Evolutionary conservation across 805 yeast species (phyloP).

Genomic region (Kazachstania psychrophila): DNA sequence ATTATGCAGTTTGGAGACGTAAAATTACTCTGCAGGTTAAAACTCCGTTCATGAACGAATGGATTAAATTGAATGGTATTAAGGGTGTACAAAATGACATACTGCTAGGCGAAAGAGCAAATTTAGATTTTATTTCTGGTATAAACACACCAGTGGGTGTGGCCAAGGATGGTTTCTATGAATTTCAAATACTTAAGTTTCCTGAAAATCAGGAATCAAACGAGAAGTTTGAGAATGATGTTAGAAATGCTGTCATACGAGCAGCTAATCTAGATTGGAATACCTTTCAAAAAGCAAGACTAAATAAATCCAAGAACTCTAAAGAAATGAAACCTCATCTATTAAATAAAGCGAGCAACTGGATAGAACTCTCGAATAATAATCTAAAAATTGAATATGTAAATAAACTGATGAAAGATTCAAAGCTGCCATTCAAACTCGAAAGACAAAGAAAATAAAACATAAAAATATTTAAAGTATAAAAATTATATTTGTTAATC

Average conservation of each 20-base stretch:
- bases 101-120: background rate
- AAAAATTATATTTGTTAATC: too few species aligned
- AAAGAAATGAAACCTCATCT: background rate
- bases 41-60: constrained; percentile 15
- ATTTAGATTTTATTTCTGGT: background rate
- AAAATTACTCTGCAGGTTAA: constrained; percentile 11
- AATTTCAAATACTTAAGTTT: constrained; percentile 16
- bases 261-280: constrained; percentile 20
- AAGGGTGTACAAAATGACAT: constrained; percentile 11
- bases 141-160: constrained; percentile 9
- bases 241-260: constrained; percentile 12
- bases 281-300: constrained; percentile 6
- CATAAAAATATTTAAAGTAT: too few species aligned
- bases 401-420: constrained; percentile 2
- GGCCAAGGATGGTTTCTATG: constrained; percentile 28
- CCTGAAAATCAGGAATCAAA: constrained; percentile 10
- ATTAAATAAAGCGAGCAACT: background rate
- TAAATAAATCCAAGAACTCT: background rate
- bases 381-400: background rate
- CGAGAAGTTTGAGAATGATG: constrained; percentile 9
- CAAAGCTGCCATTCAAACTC: constrained; percentile 5
- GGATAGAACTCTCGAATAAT: constrained; percentile 7
- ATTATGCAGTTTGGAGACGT: constrained; percentile 22
- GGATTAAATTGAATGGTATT: constrained; percentile 18
- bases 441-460: background rate